Base-by-base conservation (phyloP, 805 yeast species). In the Candida ortonii region DNA sequence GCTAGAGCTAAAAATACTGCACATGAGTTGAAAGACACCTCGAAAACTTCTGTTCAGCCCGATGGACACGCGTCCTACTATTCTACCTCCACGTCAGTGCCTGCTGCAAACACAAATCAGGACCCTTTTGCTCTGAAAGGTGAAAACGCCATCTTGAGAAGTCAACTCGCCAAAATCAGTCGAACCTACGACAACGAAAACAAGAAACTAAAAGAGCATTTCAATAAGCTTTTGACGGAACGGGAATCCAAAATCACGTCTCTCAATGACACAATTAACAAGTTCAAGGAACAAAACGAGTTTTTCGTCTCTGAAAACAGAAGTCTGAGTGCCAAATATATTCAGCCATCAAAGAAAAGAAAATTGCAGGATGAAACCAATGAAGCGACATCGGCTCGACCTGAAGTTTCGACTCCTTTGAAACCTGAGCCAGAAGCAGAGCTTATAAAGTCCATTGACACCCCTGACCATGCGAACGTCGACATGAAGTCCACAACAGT, bases 141-240 rank as follows among this genome's bases (percentile, higher is more conserved):
- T 3, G 96, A 89, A 51, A 78, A 84, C 22, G 79, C 93, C 10
- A 79, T 88, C 22, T 64, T 89, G 12, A 65, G 94, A 35, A 76
- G 80, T 7, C 85, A 79, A 47, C 60, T 84, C 14, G 61, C 69
- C 14, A 68, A 71, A 25, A 41, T 73, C 3, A 73, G 71, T 32
- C 52, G 51, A 16, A 58, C 56, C 5, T 55, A 58, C 14, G 53
- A 52, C 5, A 47, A 57, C 1, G 72, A 70, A 38, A 48, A 70
- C 18, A 61, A 56, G 11, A 57, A 62, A 10, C 38, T 76, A 33
- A 66, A 65, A 36, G 49, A 49, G 7, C 52, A 50, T 15, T 61
- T 37, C 31, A 26, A 40, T 2, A 18, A 26, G 4, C 25, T 48
- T 15, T 18, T 61, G 15, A 32, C 40, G 7, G 55, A 52, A 6